These are phyloP conservation scores for Globisporangium camurandrum DNA, from an alignment of 352 stramenopile genomes.

Conservation along the genomic window DNA sequence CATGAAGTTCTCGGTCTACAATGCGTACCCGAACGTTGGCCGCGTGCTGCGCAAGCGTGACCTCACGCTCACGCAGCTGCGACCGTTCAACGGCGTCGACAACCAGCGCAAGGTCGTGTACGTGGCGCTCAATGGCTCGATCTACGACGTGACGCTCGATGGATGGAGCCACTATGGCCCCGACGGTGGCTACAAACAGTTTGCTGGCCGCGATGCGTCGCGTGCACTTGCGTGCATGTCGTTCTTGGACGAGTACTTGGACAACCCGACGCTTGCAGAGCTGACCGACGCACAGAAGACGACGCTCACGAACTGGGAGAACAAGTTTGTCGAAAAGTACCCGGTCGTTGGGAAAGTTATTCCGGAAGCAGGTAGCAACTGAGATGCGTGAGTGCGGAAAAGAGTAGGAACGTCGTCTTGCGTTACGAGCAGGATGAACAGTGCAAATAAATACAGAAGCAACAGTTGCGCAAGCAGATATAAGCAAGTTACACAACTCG, in stretches of 20 bases:
- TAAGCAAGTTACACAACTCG: too few species aligned
- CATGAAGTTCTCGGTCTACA: conserved; percentile 80
- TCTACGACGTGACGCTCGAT: conserved; percentile 93
- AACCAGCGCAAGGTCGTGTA: conserved; percentile 79
- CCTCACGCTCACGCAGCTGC: conserved; percentile 60
- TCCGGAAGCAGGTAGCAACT: not conserved
- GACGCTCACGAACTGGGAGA: conserved; percentile 91
- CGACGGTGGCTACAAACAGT: conserved; percentile 87
- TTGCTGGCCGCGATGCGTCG: conserved; percentile 92
- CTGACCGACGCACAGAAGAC: conserved; percentile 82
- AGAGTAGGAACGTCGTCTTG: too few species aligned
- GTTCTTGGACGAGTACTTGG: conserved; percentile 85
- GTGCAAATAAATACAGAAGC: too few species aligned
- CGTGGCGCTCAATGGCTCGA: conserved; percentile 75
- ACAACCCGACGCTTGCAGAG: conserved; percentile 73
- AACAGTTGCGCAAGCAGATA: too few species aligned
- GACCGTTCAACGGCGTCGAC: conserved; percentile 58
- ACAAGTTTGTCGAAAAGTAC: conserved; percentile 92
- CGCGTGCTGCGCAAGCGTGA: conserved; percentile 41
- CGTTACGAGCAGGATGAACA: too few species aligned
- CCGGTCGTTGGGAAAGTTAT: conserved; percentile 69
- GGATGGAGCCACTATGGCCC: conserved; percentile 88
- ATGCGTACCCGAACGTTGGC: conserved; percentile 87
- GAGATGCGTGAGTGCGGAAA: too few species aligned
- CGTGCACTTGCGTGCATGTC: conserved; percentile 93